These are phyloP conservation scores for Salix brachista DNA, from an alignment of 345 rosid species.

Conservation along the genomic window DNA sequence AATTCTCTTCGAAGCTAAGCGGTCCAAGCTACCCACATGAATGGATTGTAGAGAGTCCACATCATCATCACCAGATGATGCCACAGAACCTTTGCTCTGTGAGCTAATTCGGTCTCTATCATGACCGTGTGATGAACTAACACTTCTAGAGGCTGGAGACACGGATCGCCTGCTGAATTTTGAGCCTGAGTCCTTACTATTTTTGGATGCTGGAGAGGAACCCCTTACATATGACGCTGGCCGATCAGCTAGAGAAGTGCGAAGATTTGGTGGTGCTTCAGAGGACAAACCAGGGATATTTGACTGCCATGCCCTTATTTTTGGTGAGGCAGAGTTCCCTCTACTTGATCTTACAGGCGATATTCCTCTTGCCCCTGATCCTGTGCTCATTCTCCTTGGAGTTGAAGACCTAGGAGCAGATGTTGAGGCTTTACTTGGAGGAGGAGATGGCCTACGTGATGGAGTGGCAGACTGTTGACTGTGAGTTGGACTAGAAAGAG, in stretches of 20 bases:
- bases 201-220: constrained; percentile 93
- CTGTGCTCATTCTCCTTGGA: constrained; percentile 66
- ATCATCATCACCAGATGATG: constrained; percentile 93
- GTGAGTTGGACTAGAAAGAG: constrained; percentile 64
- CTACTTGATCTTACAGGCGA: constrained; percentile 66
- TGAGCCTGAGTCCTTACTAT: constrained; percentile 57
- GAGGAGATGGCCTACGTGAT: constrained; percentile 67
- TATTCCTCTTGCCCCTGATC: constrained; percentile 67
- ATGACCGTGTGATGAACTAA: constrained; percentile 76
- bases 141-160: constrained; percentile 95
- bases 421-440: constrained; percentile 59
- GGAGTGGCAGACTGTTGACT: constrained; percentile 56
- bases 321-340: constrained; percentile 91
- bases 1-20: constrained; percentile 45
- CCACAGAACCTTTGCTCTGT: constrained; percentile 80
- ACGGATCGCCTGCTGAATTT: constrained; percentile 73
- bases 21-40: constrained; percentile 48
- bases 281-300: constrained; percentile 90
- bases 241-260: constrained; percentile 90
- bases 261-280: constrained; percentile 97
- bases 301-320: constrained; percentile 86
- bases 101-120: constrained; percentile 83
- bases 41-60: constrained; percentile 62
- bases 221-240: constrained; percentile 95
- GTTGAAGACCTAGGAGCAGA: constrained; percentile 62